Evolutionary conservation across 257 asterid genomes (phyloP).

Genomic region (Solanum neorickii): DNA sequence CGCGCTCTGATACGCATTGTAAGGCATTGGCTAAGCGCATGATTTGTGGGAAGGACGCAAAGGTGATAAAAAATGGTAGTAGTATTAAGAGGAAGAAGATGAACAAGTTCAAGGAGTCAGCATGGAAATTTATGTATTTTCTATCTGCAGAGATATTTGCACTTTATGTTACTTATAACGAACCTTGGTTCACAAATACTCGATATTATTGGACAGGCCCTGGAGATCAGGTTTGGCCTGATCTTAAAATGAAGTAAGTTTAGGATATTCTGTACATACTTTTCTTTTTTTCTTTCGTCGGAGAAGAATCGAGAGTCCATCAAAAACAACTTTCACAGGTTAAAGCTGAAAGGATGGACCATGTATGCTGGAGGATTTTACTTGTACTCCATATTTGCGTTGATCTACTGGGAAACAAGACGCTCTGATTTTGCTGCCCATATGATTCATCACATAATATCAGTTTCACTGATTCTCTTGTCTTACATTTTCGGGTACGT

Average conservation of each 20-base stretch:
- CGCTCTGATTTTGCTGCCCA: slow-evolving; percentile 13
- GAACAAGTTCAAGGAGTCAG: slow-evolving; percentile 23
- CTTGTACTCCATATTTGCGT: slow-evolving; percentile 14
- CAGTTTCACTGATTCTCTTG: neutral
- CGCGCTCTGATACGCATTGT: neutral
- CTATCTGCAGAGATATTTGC: slow-evolving; percentile 19
- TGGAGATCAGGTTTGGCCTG: slow-evolving; percentile 24
- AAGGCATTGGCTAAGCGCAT: slow-evolving; percentile 8
- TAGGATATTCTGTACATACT: neutral
- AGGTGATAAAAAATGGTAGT: neutral
- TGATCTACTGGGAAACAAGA: slow-evolving; percentile 19
- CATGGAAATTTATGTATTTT: slow-evolving; percentile 22
- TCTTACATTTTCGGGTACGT: slow-evolving; percentile 17
- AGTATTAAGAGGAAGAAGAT: slow-evolving; percentile 1
- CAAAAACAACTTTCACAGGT: neutral
- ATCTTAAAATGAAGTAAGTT: neutral
- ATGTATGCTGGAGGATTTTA: slow-evolving; percentile 26
- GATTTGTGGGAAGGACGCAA: neutral
- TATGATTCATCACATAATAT: slow-evolving; percentile 19
- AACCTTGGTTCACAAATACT: slow-evolving; percentile 26
- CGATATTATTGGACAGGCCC: slow-evolving; percentile 26
- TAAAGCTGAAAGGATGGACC: slow-evolving; percentile 16
- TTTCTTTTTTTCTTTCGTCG: too few species aligned
- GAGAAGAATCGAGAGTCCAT: neutral
- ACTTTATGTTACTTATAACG: slow-evolving; percentile 9